Conservation (phyloP, 768 basidiomycete species). For the Hericium erinaceus region DNA sequence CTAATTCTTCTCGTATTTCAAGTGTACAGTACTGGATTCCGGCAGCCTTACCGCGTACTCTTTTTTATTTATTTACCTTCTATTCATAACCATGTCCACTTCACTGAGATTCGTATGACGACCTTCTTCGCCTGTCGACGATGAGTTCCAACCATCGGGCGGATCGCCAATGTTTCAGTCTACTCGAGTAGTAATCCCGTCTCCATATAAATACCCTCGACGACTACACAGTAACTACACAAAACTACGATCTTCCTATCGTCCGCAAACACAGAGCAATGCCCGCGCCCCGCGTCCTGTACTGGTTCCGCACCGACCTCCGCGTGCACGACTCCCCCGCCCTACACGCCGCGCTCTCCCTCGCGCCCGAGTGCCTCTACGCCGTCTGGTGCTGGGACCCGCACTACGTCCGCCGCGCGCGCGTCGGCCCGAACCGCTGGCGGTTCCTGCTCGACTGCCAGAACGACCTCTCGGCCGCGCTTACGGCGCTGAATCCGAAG, state of each 20-base stretch:
- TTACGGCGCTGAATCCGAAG: constrained; percentile 9
- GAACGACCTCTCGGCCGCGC: constrained; percentile 6
- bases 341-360: constrained; percentile 2
- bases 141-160: too few relatives aligned
- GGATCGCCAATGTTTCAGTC: too few relatives aligned
- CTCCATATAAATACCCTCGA: too few relatives aligned
- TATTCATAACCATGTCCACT: too few relatives aligned
- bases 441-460: constrained; percentile 6
- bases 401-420: not conserved
- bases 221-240: too few relatives aligned
- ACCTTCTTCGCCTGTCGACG: too few relatives aligned
- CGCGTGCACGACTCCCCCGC: constrained; percentile 11
- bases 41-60: too few relatives aligned
- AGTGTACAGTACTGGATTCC: too few relatives aligned
- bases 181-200: too few relatives aligned
- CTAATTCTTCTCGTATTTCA: not conserved
- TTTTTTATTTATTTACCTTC: too few relatives aligned
- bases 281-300: not conserved
- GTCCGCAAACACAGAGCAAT: not conserved
- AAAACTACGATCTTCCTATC: too few relatives aligned
- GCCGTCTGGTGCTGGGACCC: constrained; percentile 4
- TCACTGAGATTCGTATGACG: too few relatives aligned
- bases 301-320: constrained; percentile 15
- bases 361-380: not conserved
- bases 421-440: constrained; percentile 3